Conservation (phyloP, 345 rosid species). For the Acer negundo region DNA sequence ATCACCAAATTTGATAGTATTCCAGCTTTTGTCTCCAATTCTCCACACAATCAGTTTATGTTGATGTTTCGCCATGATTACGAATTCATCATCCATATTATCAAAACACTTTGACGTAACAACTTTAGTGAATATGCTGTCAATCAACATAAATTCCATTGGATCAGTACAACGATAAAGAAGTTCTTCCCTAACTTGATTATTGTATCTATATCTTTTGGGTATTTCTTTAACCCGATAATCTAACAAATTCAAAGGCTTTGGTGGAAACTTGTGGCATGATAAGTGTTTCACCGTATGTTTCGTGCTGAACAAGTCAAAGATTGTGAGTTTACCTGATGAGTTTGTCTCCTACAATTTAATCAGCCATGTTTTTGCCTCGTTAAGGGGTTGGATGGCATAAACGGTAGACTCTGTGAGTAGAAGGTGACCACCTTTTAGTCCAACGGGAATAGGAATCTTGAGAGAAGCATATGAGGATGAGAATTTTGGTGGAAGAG, state of each 20-base stretch:
- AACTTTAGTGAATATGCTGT: too few species aligned
- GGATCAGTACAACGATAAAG: too few species aligned
- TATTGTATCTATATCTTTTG: background rate
- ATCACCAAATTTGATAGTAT: too few species aligned
- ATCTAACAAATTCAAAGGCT: background rate
- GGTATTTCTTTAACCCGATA: background rate
- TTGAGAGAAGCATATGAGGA: background rate
- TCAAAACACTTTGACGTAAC: too few species aligned
- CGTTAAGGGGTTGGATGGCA: background rate
- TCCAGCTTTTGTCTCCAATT: too few species aligned
- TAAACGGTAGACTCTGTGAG: constrained; percentile 1
- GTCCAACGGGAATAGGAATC: background rate
- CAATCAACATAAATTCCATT: too few species aligned
- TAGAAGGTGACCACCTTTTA: background rate
- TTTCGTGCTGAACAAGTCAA: background rate
- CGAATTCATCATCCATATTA: too few species aligned
- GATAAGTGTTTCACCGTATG: too few species aligned
- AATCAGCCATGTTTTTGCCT: background rate
- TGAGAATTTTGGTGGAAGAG: background rate
- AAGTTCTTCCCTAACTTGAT: too few species aligned
- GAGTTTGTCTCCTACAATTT: background rate
- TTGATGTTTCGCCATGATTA: too few species aligned
- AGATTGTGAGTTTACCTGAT: background rate
- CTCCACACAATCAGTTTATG: too few species aligned
- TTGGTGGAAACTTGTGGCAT: background rate